Percentiles rank a stretch among this genome's conserved stretches.
Conservation (phyloP, 495 filamentous ascomycete genomes). For the Wilcoxina mikolae region DNA sequence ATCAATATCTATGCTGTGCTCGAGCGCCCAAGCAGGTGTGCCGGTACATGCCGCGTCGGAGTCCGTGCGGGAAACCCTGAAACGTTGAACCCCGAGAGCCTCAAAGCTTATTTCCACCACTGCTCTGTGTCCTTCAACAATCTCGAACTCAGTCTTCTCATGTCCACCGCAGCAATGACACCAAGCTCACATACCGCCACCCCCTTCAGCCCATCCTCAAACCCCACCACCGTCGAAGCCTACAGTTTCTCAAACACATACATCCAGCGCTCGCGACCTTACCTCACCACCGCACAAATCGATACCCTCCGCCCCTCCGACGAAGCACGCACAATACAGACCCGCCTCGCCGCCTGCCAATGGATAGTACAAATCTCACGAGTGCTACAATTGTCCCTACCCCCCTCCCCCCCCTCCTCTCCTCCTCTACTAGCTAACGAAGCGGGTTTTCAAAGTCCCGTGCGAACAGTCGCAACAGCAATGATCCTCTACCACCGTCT, state of each 20-base stretch:
- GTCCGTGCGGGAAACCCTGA: no score
- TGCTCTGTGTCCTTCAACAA: no score
- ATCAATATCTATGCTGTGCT: no score
- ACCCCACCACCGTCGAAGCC: not conserved
- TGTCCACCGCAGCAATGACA: no score
- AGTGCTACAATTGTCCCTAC: conserved; percentile 25
- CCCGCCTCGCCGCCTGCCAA: conserved; percentile 20
- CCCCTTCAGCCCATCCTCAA: not conserved
- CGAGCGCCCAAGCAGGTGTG: no score
- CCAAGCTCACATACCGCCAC: not conserved
- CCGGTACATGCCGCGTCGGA: no score
- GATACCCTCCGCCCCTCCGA: conserved; percentile 18
- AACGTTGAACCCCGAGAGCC: no score
- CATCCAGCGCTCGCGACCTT: conserved; percentile 27
- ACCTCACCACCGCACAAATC: conserved; percentile 27
- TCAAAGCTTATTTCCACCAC: no score
- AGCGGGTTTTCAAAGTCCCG: conserved; percentile 15
- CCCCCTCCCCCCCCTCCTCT: not conserved
- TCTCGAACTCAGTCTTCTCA: no score
- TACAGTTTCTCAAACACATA: conserved; percentile 21
- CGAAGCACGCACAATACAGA: conserved; percentile 22
- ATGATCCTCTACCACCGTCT: conserved; percentile 28
- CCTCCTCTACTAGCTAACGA: not conserved
- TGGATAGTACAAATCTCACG: conserved; percentile 27
- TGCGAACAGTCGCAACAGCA: conserved; percentile 28